Evolutionary conservation across 306 rosid species (phyloP).

Genomic region (Medicago truncatula): DNA sequence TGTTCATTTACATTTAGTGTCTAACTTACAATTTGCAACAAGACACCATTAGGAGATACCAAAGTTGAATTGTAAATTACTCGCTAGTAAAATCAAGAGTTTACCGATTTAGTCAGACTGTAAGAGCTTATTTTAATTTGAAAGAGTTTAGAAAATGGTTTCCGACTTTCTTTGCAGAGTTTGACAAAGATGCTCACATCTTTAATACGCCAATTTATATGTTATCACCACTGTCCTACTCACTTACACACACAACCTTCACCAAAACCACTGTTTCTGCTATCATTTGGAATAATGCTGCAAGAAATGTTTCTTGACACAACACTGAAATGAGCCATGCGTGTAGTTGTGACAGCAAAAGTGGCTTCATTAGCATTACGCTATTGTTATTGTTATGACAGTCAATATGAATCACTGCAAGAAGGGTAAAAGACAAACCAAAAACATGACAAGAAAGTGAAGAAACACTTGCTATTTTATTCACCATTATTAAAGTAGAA

Average conservation of each 20-base stretch:
- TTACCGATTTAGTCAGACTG: too few relatives aligned
- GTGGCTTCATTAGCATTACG: constrained; percentile 14
- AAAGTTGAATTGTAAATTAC: too few relatives aligned
- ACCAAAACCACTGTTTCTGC: constrained; percentile 1
- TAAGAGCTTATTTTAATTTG: too few relatives aligned
- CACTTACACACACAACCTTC: background rate
- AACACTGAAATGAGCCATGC: constrained; percentile 34
- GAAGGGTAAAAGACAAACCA: constrained; percentile 24
- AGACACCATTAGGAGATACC: background rate
- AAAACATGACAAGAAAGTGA: constrained; percentile 29
- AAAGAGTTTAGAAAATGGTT: too few relatives aligned
- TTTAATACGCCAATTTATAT: too few relatives aligned
- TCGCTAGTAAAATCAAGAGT: too few relatives aligned
- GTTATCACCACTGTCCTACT: too few relatives aligned
- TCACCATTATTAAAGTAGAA: constrained; percentile 31
- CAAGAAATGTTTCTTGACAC: background rate
- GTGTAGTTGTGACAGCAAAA: constrained; percentile 28
- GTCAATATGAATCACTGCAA: constrained; percentile 35
- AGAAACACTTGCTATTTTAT: constrained; percentile 9
- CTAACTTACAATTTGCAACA: background rate
- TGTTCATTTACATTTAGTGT: too few relatives aligned
- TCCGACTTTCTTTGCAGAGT: too few relatives aligned
- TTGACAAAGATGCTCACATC: background rate
- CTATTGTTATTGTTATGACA: constrained; percentile 38
- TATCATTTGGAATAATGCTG: constrained; percentile 20